phyloP scores from a whole-genome alignment of 176 grass and related monocot species.

The Olyra latifolia region DNA sequence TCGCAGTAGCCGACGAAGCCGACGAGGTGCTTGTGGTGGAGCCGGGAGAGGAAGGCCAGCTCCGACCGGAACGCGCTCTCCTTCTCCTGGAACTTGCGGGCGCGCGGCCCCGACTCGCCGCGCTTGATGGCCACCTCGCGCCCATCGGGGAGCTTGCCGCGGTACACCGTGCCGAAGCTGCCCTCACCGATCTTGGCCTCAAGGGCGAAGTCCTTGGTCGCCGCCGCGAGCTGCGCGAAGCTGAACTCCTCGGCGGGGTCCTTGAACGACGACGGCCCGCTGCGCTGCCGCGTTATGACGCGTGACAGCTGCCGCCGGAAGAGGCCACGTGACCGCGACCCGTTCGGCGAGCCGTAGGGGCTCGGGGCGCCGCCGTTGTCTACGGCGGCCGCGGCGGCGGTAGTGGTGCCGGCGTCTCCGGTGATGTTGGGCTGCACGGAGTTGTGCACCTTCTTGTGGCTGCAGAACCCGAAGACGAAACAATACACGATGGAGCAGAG shows the following conservation, averaged over 20 bases:
- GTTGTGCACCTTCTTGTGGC: constrained; percentile 85
- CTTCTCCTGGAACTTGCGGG: constrained; percentile 74
- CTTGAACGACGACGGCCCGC: constrained; percentile 92
- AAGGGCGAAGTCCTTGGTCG: constrained; percentile 58
- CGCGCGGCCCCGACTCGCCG: constrained; percentile 51
- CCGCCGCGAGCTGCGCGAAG: constrained; percentile 60
- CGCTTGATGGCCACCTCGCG: constrained; percentile 95
- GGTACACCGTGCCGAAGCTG: constrained; percentile 88
- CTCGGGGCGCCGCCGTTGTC: constrained; percentile 6
- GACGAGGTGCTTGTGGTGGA: constrained; percentile 98
- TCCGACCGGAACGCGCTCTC: constrained; percentile 96
- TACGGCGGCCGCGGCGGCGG: not conserved
- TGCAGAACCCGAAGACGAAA: constrained; percentile 60
- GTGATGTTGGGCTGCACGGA: constrained; percentile 67
- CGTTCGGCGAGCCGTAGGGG: constrained; percentile 53
- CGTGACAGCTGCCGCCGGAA: constrained; percentile 80
- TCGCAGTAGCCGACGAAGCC: constrained; percentile 81
- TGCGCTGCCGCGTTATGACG: constrained; percentile 83
- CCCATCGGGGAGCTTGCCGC: constrained; percentile 73
- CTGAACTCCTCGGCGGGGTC: constrained; percentile 66
- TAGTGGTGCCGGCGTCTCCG: not conserved
- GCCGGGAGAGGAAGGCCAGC: constrained; percentile 78
- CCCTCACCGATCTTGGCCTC: constrained; percentile 76
- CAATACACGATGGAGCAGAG: constrained; percentile 64
- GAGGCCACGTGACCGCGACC: constrained; percentile 31